Evolutionary conservation across 2,329 filamentous ascomycete genomes (phyloP), one percentile per base, ranked within the genome.

Genomic region (Pyricularia sp.): DNA sequence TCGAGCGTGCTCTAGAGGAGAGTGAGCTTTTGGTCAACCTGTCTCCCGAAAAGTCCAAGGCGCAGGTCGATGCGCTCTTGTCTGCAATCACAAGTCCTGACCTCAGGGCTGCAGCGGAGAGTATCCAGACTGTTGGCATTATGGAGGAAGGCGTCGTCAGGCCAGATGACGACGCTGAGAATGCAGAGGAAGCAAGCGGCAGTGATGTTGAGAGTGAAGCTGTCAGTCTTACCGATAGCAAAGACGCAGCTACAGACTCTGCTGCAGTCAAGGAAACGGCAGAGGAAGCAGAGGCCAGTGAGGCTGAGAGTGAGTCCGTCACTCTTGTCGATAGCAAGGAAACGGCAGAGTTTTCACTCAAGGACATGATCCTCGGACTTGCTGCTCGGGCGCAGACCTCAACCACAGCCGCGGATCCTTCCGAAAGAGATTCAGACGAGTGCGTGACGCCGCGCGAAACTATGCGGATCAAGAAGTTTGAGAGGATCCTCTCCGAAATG

Each of bases 1-100:
- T 88, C 28, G 81, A 85, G 70, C 81, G 85, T 63, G 85, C 86
- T 1, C 78, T 88, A 1, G 81, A 84, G 69, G 81, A 85, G 73
- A 86, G 83, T 69, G 84, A 84, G 2, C 79, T 88, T 7, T 77
- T 87, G 20, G 77, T 77, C 25, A 80, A 78, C 17, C 81, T 79
- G 67, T 81, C 81, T 0, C 77, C 80, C 4, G 77, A 80, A 14
- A 83, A 87, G 71, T 80, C 78, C 23, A 79, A 80, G 14, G 77
- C 77, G 17, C 85, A 85, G 69, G 77, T 88, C 9, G 81, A 85
- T 66, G 79, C 81, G 2, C 78, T 88, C 30, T 79, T 87, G 3
- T 79, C 81, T 61, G 82, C 84, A 6, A 74, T 88, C 25, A 82
- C 80, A 6, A 76, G 72, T 28, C 55, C 68, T 14, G 71, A 71